phyloP scores from a whole-genome alignment of 345 rosid species.

The Rhodomyrtus tomentosa region DNA sequence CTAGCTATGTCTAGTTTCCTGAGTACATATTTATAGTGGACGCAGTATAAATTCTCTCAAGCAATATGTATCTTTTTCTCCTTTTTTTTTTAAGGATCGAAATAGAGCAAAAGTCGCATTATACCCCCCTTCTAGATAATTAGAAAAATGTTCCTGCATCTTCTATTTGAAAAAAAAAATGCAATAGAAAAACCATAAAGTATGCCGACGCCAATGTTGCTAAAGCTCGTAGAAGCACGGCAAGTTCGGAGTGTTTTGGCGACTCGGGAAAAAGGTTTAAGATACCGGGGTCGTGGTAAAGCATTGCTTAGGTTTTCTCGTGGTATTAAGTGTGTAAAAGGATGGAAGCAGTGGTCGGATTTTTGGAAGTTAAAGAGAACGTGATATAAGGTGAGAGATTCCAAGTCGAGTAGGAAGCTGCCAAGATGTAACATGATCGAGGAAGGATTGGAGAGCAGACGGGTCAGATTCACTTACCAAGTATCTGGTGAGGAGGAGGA shows the following conservation, averaged over 20 bases:
- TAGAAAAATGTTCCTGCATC: neutral
- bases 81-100: neutral
- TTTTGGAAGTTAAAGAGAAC: neutral
- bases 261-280: neutral
- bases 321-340: neutral
- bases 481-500: conserved; percentile 53
- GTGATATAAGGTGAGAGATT: neutral
- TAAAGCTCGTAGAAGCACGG: no score
- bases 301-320: neutral
- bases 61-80: neutral
- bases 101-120: neutral
- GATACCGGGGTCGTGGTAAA: neutral
- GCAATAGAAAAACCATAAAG: neutral
- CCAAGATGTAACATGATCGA: neutral
- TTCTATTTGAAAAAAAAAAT: neutral
- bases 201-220: neutral
- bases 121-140: neutral
- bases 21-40: neutral
- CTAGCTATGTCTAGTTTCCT: neutral
- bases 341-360: neutral
- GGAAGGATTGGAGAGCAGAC: neutral
- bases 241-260: rapidly evolving
- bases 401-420: neutral
- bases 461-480: conserved; percentile 37
- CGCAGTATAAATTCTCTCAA: neutral